Evolutionary conservation across 805 yeast genomes (phyloP), one percentile per base, ranked within the genome.

Genomic region (Metschnikowia proteae): DNA sequence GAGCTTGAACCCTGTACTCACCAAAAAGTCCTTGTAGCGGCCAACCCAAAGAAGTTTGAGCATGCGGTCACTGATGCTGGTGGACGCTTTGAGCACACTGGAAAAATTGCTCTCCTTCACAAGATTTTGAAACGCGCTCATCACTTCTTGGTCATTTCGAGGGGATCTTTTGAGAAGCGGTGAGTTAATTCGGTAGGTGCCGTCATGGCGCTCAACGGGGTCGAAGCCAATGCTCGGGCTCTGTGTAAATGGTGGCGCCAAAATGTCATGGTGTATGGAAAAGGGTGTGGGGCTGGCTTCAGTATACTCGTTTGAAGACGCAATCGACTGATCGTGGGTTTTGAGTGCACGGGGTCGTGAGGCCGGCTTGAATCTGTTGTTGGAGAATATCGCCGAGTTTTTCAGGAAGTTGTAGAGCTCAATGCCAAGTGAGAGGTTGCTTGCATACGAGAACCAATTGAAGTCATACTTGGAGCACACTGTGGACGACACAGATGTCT

Each of bases 391-490:
- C 3, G 53, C 32, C 2, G 51, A 44, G 9, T 30, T 43, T 38
- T 56, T 59, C 33, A 71, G 67, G 31, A 71, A 71, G 50, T 81
- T 80, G 84, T 92, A 88, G 23, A 91, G 64, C 58, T 91, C 97
- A 58, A 88, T 82, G 3, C 99, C 99, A 27, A 94, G 66, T 0
- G 92, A 82, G 43, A 94, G 68, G 62, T 92, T 88, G 46, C 96
- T 86, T 55, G 88, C 86, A 60, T 92, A 91, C 0, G 98, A 92
- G 62, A 88, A 92, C 46, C 89, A 69, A 61, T 94, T 94, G 66
- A 94, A 92, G 60, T 88, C 96, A 60, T 89, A 91, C 49, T 85
- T 79, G 4, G 96, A 86, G 41, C 90, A 81, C 47, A 92, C 83
- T 0, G 96, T 84, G 1, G 92, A 81, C 29, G 80, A 77, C 2